Evolutionary conservation across 495 filamentous ascomycete species (phyloP), one percentile per base, ranked within the genome.

Genomic region (Penicillium turbatum): DNA sequence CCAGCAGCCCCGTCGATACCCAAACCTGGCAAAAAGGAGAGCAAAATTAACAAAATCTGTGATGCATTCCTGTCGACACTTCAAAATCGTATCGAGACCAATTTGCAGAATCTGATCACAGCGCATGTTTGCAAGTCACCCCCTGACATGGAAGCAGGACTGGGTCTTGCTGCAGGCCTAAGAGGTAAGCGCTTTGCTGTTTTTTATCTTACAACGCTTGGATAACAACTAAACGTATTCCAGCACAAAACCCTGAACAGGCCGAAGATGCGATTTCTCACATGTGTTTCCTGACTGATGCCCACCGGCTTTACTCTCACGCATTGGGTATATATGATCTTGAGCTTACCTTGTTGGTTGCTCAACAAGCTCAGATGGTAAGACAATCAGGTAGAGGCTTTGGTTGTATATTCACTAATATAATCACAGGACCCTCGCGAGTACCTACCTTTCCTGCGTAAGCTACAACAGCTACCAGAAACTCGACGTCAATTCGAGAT

Each of bases 211-310:
- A 2, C 15, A 6, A 44, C 30, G 1, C 9, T 31, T 1, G 4
- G 2, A 1, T n/a, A 16, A 16, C 0, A 30, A 15, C 27, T 44
- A 26, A 48, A 13, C 6, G 6, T 2, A 16, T 26, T 40, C 19
- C 30, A 78, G 81, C 79, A 45, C 73, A 85, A 58, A 79, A 84
- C 30, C 71, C 85, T 29, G 74, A 84, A 13, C 75, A 90, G 55
- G 86, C 86, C 5, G 89, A 97, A 56, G 82, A 84, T 65, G 90
- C 92, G 1, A 86, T 96, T 34, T 90, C 95, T 63, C 93, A 98
- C 59, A 96, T 97, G 57, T 97, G 90, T 76, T 98, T 97, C 73
- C 77, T 98, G 37, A 88, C 90, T 0, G 93, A 98, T 71, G 85
- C 93, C 16, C 93, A 96, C 64, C 83, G 82, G 47, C 81, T 98